Base-by-base conservation (phyloP, 2,329 filamentous ascomycete species). In the Ceratocystis harringtonii region DNA sequence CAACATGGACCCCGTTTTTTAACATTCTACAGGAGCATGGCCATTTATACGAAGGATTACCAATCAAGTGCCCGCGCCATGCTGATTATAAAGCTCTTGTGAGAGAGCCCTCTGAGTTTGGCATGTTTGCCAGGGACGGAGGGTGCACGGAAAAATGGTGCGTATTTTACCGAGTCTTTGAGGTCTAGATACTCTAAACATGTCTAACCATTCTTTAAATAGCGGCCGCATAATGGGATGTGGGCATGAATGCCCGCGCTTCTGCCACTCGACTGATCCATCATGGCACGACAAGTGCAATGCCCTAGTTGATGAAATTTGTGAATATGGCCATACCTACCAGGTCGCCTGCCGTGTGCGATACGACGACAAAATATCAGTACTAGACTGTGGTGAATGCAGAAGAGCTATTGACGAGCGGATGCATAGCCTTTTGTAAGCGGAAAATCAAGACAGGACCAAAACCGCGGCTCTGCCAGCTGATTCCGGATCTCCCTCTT, bases 121-220 rank as follows among this genome's bases (percentile, higher is more conserved):
- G 84, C 2, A 71, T 68, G 0, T 73, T 80, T 19, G 87, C 82
- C 48, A 87, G 87, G 0, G 86, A 91, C 70, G 88, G 88, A 3
- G 88, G 88, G 0, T 91, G 88, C 68, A 75, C 75, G 0, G 76
- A 83, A 61, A 77, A 76, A 22, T 91, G 88, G 67, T 68, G 63
- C 28, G 67, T 64, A 32, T 15, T 41, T 41, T 2, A 41, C 10
- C 2, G 36, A 41, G 36, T 15, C 12, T 41, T 15, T 15, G 36
- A 41, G 10, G 5, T 3, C 36, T 15, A 28, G 28, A 41, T 41
- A 41, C 36, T 41, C 5, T 1, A 15, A 41, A 15, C 10, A 15
- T 19, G 17, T 19, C 45, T 48, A 48, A 48, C 45, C 8, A 5
- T 19, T 3, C n/a, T 48, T 5, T 10, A 7, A 22, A 48, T 4